Evolutionary conservation across 2,329 filamentous ascomycete genomes (phyloP), one percentile per base, ranked within the genome.

Genomic region (Talaromyces sp.): DNA sequence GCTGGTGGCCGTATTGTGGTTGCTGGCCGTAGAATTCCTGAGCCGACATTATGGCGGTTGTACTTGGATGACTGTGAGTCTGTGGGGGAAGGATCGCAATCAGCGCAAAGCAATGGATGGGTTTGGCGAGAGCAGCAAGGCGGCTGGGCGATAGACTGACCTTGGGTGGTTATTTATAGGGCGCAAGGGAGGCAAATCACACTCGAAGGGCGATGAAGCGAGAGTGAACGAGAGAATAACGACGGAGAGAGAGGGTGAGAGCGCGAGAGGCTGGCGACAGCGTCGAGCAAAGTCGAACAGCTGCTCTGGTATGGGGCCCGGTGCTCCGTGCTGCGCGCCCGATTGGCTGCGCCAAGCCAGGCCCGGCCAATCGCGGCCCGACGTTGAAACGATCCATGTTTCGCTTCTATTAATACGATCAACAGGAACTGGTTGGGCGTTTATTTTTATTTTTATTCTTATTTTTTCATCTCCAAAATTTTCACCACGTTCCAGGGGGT

Each of bases 11-110:
- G 42, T 66, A 66, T 22, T 65, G 68, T 4, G 61, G 64, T 17
- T 63, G 65, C 19, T 64, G 64, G 51, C 68, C 65, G 68, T 79
- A 80, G 67, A 78, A 78, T 32, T 69, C 69, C 68, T 79, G 76
- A 66, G 69, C 73, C 55, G 78, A 73, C 79, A 81, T 80, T 28
- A 32, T 65, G 55, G 60, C 53, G 17, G 22, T 58, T 10, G 33
- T 28, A 51, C 9, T n/a, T 56, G 13, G 53, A 17, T 55, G 33
- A 36, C 17, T 54, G 51, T 33, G 30, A n/a, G 36, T 39, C 8
- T 39, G 36, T 8, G 6, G 36, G 36, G 36, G 15, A 36, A 39
- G 17, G 17, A n/a, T n/a, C 36, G 36, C 17, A 39, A n/a, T 39
- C 36, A 39, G 54, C 17, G 17, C 30, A 30, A 25, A 56, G 30